phyloP scores from a whole-genome alignment of 495 filamentous ascomycete genomes.

The Penicillium malachiteum region DNA sequence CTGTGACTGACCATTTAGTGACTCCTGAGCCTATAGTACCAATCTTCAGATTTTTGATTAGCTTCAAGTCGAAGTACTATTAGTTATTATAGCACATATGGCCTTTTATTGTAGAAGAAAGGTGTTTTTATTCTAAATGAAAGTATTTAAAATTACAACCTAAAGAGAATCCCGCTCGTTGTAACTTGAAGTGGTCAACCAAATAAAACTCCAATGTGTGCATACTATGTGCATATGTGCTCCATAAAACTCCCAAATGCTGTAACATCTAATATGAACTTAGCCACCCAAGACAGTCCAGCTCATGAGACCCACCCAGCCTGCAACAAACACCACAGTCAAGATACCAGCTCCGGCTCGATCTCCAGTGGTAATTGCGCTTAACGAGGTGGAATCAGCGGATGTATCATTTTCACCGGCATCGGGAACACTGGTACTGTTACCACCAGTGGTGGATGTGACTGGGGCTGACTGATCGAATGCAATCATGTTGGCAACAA shows the following conservation, averaged over 20 bases:
- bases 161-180: no score
- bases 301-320: not conserved
- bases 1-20: no score
- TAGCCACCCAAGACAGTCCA: not conserved
- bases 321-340: slow-evolving; percentile 49
- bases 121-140: no score
- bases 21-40: no score
- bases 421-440: slow-evolving; percentile 22
- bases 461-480: slow-evolving; percentile 21
- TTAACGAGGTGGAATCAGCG: not conserved
- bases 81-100: no score
- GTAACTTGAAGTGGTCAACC: no score
- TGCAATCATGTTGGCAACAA: slow-evolving; percentile 36
- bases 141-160: no score
- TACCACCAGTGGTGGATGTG: slow-evolving; percentile 15
- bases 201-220: not conserved
- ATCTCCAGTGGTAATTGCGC: slow-evolving; percentile 11
- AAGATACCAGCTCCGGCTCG: slow-evolving; percentile 18
- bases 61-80: no score
- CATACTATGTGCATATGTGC: not conserved
- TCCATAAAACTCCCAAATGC: no score
- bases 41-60: no score
- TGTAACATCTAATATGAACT: not conserved
- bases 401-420: slow-evolving; percentile 5
- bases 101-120: no score